Evolutionary conservation across 805 yeast species (phyloP).

Genomic region (Babjeviella inositovora): DNA sequence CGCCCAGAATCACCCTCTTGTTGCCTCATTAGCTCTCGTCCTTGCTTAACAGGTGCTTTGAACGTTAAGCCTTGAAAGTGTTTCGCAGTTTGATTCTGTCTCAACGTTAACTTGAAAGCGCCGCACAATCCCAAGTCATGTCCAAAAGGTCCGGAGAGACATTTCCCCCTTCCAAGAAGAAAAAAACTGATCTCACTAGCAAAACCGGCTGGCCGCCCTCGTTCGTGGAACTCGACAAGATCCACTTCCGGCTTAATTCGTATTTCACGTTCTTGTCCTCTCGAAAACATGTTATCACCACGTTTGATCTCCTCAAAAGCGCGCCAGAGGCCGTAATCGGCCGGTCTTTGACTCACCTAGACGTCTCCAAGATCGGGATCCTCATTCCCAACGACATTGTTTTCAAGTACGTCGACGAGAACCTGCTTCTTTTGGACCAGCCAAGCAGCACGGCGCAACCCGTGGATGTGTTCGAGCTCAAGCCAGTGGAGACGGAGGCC

Average conservation of each 20-base stretch:
- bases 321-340: slow-evolving; percentile 33
- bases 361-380: slow-evolving; percentile 46
- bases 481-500: slow-evolving; percentile 15
- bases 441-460: too few relatives aligned
- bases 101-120: too few relatives aligned
- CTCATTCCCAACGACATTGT: slow-evolving; percentile 56
- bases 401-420: slow-evolving; percentile 68
- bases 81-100: too few relatives aligned
- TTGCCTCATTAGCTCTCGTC: too few relatives aligned
- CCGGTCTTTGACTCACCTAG: slow-evolving; percentile 26
- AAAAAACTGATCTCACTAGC: too few relatives aligned
- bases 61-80: too few relatives aligned
- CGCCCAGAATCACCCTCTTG: too few relatives aligned
- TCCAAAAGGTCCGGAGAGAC: too few relatives aligned
- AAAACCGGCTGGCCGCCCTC: slow-evolving; percentile 13
- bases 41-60: too few relatives aligned
- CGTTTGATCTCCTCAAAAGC: slow-evolving; percentile 32
- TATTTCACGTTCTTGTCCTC: slow-evolving; percentile 47
- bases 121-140: too few relatives aligned
- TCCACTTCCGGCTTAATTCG: slow-evolving; percentile 38
- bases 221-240: slow-evolving; percentile 22
- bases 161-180: too few relatives aligned
- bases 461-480: slow-evolving; percentile 35
- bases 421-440: too few relatives aligned
- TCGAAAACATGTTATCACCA: slow-evolving; percentile 41